Percentiles rank a stretch among this genome's conserved stretches.
phyloP scores from a whole-genome alignment of 225 moss, liverwort and hornwort species.

The Anthoceros angustus region DNA sequence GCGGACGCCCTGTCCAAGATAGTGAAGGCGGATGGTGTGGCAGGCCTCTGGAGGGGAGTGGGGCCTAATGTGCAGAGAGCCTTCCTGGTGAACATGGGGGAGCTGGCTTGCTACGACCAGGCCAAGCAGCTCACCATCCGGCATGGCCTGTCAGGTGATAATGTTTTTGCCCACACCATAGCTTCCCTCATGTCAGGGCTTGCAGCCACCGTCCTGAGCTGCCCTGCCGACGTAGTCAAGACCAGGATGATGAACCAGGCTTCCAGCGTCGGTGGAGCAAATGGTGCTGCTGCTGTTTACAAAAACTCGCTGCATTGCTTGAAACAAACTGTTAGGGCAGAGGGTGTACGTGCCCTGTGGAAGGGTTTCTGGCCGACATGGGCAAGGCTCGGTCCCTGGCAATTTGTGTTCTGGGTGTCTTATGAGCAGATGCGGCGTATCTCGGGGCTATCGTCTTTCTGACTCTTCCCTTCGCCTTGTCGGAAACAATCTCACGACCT shows the following conservation, averaged over 20 bases:
- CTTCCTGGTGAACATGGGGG: slow-evolving; percentile 96
- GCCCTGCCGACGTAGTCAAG: slow-evolving; percentile 89
- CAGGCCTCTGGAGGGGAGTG: slow-evolving; percentile 82
- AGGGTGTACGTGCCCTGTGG: slow-evolving; percentile 77
- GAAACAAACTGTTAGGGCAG: slow-evolving; percentile 54
- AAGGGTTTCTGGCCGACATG: slow-evolving; percentile 94
- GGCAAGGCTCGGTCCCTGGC: slow-evolving; percentile 86
- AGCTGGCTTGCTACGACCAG: slow-evolving; percentile 89
- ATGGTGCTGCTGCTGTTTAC: slow-evolving; percentile 23
- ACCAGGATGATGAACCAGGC: slow-evolving; percentile 97
- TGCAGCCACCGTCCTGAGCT: slow-evolving; percentile 69
- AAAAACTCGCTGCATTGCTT: slow-evolving; percentile 61
- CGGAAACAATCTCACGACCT: not conserved
- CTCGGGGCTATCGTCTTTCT: slow-evolving; percentile 48
- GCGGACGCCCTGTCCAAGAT: slow-evolving; percentile 65
- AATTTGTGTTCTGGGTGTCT: slow-evolving; percentile 96
- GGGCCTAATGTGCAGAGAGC: slow-evolving; percentile 89
- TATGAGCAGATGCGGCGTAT: slow-evolving; percentile 77
- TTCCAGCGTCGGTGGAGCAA: not conserved
- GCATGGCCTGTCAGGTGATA: slow-evolving; percentile 41
- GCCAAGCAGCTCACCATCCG: slow-evolving; percentile 72
- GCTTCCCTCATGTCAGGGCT: slow-evolving; percentile 79
- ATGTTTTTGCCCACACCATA: slow-evolving; percentile 58
- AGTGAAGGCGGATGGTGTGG: slow-evolving; percentile 48
- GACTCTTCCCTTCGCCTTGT: not conserved